Evolutionary conservation across 1,284 basidiomycete species (phyloP).

Genomic region (Paramarasmius palmivorus): DNA sequence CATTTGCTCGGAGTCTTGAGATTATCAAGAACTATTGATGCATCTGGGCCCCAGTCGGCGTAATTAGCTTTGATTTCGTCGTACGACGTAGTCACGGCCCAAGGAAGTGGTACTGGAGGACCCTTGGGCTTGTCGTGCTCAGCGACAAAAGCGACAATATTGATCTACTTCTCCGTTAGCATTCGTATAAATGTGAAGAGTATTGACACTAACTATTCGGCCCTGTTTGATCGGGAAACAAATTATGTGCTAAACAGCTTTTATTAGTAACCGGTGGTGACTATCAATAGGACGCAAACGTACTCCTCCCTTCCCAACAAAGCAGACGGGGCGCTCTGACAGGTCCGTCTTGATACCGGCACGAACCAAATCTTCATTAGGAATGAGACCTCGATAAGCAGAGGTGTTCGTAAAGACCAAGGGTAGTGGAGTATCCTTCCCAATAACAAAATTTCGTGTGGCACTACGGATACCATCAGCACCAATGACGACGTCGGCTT

Average conservation of each 20-base stretch:
- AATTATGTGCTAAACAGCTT: constrained; percentile 49
- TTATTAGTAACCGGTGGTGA: neutral
- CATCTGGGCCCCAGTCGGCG: constrained; percentile 51
- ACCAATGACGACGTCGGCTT: constrained; percentile 53
- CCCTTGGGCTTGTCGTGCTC: constrained; percentile 38
- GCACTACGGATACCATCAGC: constrained; percentile 55
- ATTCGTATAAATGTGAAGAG: too few relatives aligned
- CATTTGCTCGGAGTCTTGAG: constrained; percentile 56
- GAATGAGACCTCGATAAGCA: constrained; percentile 48
- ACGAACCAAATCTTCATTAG: constrained; percentile 33
- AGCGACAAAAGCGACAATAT: constrained; percentile 52
- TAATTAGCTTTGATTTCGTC: constrained; percentile 48
- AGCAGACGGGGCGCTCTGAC: constrained; percentile 35
- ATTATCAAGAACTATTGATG: constrained; percentile 41
- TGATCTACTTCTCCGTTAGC: constrained; percentile 37
- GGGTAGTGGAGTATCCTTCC: constrained; percentile 21
- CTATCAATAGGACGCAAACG: constrained; percentile 6
- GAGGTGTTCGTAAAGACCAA: constrained; percentile 39
- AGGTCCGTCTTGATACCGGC: constrained; percentile 44
- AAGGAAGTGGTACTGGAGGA: constrained; percentile 39
- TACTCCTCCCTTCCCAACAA: constrained; percentile 45
- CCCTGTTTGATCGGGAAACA: constrained; percentile 53
- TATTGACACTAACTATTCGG: constrained; percentile 31
- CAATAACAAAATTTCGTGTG: constrained; percentile 38
- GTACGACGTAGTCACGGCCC: constrained; percentile 45